phyloP scores from a whole-genome alignment of 345 rosid genomes.

The Murraya paniculata region DNA sequence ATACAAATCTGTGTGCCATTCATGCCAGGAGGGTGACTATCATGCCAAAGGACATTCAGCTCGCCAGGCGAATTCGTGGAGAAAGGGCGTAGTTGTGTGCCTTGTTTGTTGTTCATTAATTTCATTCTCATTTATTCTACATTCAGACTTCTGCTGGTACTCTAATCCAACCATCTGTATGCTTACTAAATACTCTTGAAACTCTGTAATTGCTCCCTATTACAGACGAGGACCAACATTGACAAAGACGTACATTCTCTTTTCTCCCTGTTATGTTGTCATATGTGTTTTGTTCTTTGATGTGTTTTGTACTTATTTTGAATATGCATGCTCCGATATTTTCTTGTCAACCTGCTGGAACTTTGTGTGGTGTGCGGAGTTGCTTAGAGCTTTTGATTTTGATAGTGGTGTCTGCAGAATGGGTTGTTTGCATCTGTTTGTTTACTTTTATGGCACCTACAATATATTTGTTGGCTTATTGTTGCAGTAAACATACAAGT shows the following conservation, averaged over 20 bases:
- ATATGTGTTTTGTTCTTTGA: background rate
- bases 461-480: background rate
- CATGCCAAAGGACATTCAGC: slow-evolving; percentile 45
- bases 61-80: slow-evolving; percentile 33
- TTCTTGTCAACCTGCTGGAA: background rate
- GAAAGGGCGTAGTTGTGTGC: slow-evolving; percentile 28
- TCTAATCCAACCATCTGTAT: background rate
- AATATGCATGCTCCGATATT: background rate
- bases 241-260: background rate
- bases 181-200: background rate
- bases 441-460: background rate
- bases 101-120: slow-evolving; percentile 8
- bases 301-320: background rate
- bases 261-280: no score
- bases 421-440: background rate
- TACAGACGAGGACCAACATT: background rate
- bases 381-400: background rate
- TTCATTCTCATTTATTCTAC: background rate
- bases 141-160: background rate
- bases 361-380: background rate
- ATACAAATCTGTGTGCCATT: slow-evolving; percentile 37
- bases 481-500: background rate
- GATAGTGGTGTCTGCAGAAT: background rate
- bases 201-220: background rate
- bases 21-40: slow-evolving; percentile 41